Base-by-base conservation (phyloP, 2,329 filamentous ascomycete species). In the Pestalotiopsis sp. region DNA sequence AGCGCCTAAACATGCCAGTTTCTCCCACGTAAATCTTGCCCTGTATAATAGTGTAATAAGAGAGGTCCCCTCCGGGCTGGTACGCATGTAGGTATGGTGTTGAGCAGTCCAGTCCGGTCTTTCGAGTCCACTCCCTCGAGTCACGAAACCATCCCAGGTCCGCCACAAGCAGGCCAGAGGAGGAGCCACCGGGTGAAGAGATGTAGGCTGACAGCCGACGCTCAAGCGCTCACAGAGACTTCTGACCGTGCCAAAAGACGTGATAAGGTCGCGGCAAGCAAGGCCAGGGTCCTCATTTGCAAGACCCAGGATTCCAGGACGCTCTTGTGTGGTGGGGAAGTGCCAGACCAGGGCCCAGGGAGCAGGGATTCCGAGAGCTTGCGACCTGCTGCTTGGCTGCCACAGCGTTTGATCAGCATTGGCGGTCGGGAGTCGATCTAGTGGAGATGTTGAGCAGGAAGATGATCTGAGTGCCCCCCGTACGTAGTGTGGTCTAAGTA, bases 401-500 rank as follows among this genome's bases (percentile, higher is more conserved):
- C 65, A 67, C 57, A 17, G 27, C 38, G 66, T 67, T 67, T 67
- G 66, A 67, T 67, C 59, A 67, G 39, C 66, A 67, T 23, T 63
- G 66, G 41, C 59, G 45, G 36, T 23, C 49, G 57, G 41, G 61
- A 49, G 61, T 64, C 41, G 61, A 49, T 62, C 31, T 62, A 41
- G 59, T 62, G 59, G 59, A 62, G 59, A 31, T 36, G 31, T 25
- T 39, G 27, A 41, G 36, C 59, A 64, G 25, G 25, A 23, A 39
- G 25, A 20, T 62, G 59, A 62, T 39, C n/a, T 39, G n/a, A 62
- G 27, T 20, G 25, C 59, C 25, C 38, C 20, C 20, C 14, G 20
- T 52, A 17, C 20, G 45, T 52, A 52, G 45, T 52, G 14, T 20
- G 20, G 45, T 52, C 14, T 52, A 23, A 23, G 23, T 23, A 36